A percentile compares a stretch with the other conserved stretches of the same genome.
phyloP scores from a whole-genome alignment of 176 grass and related monocot species.

The Aegilops bicornis region DNA sequence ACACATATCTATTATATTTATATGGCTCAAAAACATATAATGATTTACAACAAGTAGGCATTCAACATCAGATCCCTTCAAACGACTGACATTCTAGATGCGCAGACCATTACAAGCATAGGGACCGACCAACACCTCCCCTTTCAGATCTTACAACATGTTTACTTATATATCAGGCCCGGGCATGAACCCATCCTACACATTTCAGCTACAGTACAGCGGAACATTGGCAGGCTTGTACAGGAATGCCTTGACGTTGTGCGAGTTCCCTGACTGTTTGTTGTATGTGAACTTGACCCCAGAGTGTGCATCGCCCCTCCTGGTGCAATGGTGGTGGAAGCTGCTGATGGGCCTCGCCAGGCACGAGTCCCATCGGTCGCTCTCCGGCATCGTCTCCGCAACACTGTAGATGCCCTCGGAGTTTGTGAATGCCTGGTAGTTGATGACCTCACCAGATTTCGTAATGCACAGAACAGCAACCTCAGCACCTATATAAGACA shows the following conservation, averaged over 20 bases:
- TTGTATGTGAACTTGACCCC: conserved; percentile 93
- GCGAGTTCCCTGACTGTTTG: conserved; percentile 58
- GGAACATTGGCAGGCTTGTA: conserved; percentile 73
- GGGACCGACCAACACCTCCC: neutral
- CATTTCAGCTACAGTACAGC: conserved; percentile 58
- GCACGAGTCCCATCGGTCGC: conserved; percentile 86
- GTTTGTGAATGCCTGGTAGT: conserved; percentile 96
- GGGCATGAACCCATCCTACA: neutral
- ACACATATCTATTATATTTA: neutral
- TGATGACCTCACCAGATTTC: conserved; percentile 90
- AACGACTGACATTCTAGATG: neutral
- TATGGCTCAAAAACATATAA: neutral
- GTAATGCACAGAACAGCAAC: conserved; percentile 96
- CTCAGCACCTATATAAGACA: conserved; percentile 53
- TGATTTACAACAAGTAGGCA: neutral
- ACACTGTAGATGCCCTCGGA: conserved; percentile 69
- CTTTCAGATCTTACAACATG: neutral
- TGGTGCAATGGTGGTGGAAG: conserved; percentile 70
- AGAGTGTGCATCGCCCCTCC: conserved; percentile 72
- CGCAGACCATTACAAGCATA: neutral
- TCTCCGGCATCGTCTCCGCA: conserved; percentile 92
- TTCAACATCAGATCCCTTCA: neutral
- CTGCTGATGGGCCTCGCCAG: conserved; percentile 91
- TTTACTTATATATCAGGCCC: conserved; percentile 1
- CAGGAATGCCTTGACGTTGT: conserved; percentile 76